Evolutionary conservation across 768 basidiomycete genomes (phyloP).

Genomic region (Ramaria rubella): DNA sequence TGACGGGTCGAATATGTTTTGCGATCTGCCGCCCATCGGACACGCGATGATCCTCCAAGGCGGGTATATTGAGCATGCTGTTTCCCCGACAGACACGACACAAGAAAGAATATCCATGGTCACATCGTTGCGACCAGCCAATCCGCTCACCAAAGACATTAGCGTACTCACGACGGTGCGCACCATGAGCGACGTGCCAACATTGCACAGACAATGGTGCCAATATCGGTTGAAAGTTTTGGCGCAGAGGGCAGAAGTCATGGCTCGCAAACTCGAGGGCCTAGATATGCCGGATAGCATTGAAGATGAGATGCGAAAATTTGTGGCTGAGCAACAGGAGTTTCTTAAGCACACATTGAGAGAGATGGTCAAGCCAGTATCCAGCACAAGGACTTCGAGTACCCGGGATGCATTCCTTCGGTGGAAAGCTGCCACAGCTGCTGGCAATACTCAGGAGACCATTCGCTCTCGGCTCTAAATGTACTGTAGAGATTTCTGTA

Average conservation of each 20-base stretch:
- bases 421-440: conserved; percentile 1
- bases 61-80: conserved; percentile 9
- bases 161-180: conserved; percentile 8
- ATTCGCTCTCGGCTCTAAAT: not conserved
- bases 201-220: conserved; percentile 9
- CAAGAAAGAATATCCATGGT: conserved; percentile 12
- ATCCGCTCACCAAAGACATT: conserved; percentile 3
- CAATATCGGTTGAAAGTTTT: conserved; percentile 8
- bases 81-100: conserved; percentile 7
- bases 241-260: not conserved
- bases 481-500: not conserved
- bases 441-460: not conserved
- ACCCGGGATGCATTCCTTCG: not conserved
- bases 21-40: conserved; percentile 10
- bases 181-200: conserved; percentile 9
- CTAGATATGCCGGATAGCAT: not conserved
- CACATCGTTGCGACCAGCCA: conserved; percentile 9
- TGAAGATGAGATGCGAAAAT: conserved; percentile 7
- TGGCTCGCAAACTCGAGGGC: not conserved
- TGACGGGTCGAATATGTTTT: conserved; percentile 8
- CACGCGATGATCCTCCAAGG: conserved; percentile 12
- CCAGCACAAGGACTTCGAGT: conserved; percentile 2
- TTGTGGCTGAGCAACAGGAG: conserved; percentile 6
- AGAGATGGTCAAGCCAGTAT: conserved; percentile 8
- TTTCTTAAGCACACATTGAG: conserved; percentile 5